Base-by-base conservation (phyloP, 2,329 filamentous ascomycete genomes). In the Dothideomycetidae sp. region DNA sequence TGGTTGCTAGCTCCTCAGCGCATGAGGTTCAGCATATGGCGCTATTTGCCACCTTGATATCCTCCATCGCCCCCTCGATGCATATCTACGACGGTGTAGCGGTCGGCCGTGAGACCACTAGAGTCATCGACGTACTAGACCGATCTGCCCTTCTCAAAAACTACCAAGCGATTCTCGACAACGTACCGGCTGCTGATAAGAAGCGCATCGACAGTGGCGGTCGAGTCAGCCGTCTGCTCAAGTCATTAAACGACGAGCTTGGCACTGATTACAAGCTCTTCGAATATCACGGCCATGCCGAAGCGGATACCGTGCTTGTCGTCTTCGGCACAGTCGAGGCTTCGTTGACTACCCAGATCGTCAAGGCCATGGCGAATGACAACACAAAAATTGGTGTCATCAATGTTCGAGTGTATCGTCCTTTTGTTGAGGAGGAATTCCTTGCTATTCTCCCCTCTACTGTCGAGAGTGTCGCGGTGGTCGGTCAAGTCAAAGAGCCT, bases 21-120 rank as follows among this genome's bases (percentile, higher is more conserved):
- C 86, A 92, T 49, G 90, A 98, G 64, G 71, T 81, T 33, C 90
- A 98, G 67, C 90, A 98, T 63, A 93, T 93, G 80, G 73, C 85
- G 5, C 63, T 93, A n/a, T 78, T 93, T 50, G 74, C 85, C 1
- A 93, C 84, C 3, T 63, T 93, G 15, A 65, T 93, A 43, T 80
- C 85, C 13, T 76, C 73, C 31, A 63, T 90, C 10, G 57, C 88
- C 17, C 85, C 85, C n/a, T 82, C 81, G 0, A 68, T 93, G 17
- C 85, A 93, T 57, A 75, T 85, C 48, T 93, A 90, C 54, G 85
- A 93, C 54, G 86, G 85, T 42, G 74, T 93, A 40, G 78, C 75
- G 41, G 76, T 88, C 44, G 81, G 81, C 38, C 71, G 83, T 36
- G 85, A 93, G 62, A 90, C 81, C 13, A 75, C 83, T 14, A 72